phyloP scores from a whole-genome alignment of 768 basidiomycete genomes.

The Hygrocybe coccinea region DNA sequence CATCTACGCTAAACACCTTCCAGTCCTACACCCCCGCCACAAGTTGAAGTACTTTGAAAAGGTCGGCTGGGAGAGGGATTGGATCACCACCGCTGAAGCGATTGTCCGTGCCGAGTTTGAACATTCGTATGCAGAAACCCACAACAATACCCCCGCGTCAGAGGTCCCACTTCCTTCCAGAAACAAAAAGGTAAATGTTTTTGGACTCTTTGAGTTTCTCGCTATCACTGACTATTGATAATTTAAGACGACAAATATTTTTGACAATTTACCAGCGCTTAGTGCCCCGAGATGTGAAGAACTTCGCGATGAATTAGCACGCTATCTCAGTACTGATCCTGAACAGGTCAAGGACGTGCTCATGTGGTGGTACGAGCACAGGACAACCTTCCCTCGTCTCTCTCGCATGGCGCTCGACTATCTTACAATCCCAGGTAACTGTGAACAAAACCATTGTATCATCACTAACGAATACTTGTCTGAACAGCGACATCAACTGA shows the following conservation, averaged over 20 bases:
- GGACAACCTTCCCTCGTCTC: conserved; percentile 23
- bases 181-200: not conserved
- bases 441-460: conserved; percentile 7
- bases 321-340: conserved; percentile 22
- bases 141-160: not conserved
- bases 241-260: conserved; percentile 21
- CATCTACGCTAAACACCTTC: not conserved
- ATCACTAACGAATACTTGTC: not conserved
- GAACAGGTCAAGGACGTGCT: conserved; percentile 14
- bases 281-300: conserved; percentile 13
- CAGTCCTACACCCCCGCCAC: conserved; percentile 34
- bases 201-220: too few species aligned
- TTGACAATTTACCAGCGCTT: conserved; percentile 23
- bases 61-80: conserved; percentile 24
- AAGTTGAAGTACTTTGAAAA: conserved; percentile 33
- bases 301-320: conserved; percentile 22
- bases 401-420: conserved; percentile 34
- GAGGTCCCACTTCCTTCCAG: not conserved
- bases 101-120: conserved; percentile 10
- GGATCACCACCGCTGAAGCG: conserved; percentile 25
- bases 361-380: conserved; percentile 27
- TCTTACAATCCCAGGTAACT: conserved; percentile 25
- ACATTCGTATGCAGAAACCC: conserved; percentile 12
- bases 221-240: too few species aligned
- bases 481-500: conserved; percentile 28